Evolutionary conservation across 345 rosid genomes (phyloP), one percentile per base, ranked within the genome.

Genomic region (Melaleuca quinquenervia): DNA sequence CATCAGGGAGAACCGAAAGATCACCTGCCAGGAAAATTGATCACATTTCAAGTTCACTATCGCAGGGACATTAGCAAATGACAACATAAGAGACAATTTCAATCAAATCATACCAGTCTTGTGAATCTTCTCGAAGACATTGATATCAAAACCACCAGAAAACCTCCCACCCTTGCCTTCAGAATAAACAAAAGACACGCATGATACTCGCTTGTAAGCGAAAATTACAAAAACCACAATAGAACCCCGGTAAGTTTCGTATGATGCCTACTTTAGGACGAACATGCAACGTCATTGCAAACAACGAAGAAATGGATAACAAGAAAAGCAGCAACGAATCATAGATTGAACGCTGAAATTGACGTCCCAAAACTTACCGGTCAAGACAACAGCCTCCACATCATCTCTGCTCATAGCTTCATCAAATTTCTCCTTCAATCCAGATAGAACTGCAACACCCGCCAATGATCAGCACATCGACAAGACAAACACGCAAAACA

Each of bases 131-230:
- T 88, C 89, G 88, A 96, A 95, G 74, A 95, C 98, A 90, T 91
- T 93, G 88, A 96, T 94, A 83, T 96, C 99, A 44, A 96, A 96
- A 50, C 99, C 99, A 76, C 97, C 99, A 0, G 96, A 96, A 89
- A 96, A 97, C 89, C 94, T 95, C 87, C 98, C 95, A 84, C 93
- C 91, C 52, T 94, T 92, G 84, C 99, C 99, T 97, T 89, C 91
- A 88, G 85, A 86, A 86, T 82, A 82, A 76, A 13, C 44, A 48
- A 87, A 21, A 15, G 50, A 87, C 82, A 48, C 8, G 50, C 51
- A 56, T 10, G 11, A 51, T n/a, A n/a, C 24, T 26, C 50, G 70
- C 36, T 41, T 26, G 64, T 48, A 8, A n/a, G 52, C 44, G 50
- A 22, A 74, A 22, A 50, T 82, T 29, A 64, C 45, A 16, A 32